Base-by-base conservation (phyloP, 2,329 filamentous ascomycete genomes). In the Diaporthe vaccinii region DNA sequence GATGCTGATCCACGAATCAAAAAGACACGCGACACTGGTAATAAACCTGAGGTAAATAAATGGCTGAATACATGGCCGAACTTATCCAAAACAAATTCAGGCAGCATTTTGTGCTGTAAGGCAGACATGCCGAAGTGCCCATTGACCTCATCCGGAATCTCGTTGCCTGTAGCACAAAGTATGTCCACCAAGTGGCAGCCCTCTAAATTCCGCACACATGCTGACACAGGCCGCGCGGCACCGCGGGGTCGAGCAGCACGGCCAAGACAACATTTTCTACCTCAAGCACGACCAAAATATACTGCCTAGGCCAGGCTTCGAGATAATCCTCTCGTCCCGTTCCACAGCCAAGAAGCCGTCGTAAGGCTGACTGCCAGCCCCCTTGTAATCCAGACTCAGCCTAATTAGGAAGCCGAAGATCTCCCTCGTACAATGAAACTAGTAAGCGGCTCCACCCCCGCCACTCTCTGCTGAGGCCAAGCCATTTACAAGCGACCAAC, bases 221-320 rank as follows among this genome's bases (percentile, higher is more conserved):
- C 65, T 68, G 34, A 67, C 46, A 51, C 20, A 20, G 65, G 65
- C 65, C 65, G 65, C 65, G 46, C 31, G 65, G 65, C 65, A 39
- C 22, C n/a, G 22, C 46, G 12, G 62, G 46, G 53, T 20, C 41
- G n/a, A 15, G 28, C 46, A 34, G 14, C 65, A 39, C 46, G 3
- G 46, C 65, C 65, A 68, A 68, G 65, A 53, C 65, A 3, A 28
- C 44, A 36, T 53, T 51, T 68, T 36, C 46, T 68, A 39, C 17
- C 39, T 53, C 3, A 22, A 25, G 28, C 44, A 39, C 44, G 31
- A 67, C 17, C 44, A 53, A 53, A 46, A 68, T 22, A 25, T 7
- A 53, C 44, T 68, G 65, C 46, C 65, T 68, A 68, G n/a, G n/a
- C 46, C 46, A 68, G 65, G 65, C 65, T 68, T 68, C 65, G 46